phyloP scores from a whole-genome alignment of 805 yeast species.

The Yamadazyma philogaea region DNA sequence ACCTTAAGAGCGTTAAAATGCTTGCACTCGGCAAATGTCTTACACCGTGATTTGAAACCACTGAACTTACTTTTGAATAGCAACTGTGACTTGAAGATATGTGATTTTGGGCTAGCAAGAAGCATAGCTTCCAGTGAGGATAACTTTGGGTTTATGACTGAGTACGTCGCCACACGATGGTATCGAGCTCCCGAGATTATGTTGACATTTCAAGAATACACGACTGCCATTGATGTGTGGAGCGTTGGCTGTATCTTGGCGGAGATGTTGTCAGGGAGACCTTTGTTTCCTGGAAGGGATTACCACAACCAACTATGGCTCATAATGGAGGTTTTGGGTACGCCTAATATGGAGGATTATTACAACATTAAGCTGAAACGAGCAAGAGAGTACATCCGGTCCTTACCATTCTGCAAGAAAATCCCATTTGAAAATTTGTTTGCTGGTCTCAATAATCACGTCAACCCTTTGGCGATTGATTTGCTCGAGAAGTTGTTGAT shows the following conservation, averaged over 20 bases:
- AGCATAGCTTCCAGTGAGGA: constrained; percentile 60
- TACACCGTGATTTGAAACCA: constrained; percentile 92
- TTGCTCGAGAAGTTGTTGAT: constrained; percentile 61
- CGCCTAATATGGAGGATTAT: constrained; percentile 80
- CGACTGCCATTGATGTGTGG: constrained; percentile 96
- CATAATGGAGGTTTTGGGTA: constrained; percentile 81
- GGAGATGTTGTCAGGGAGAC: constrained; percentile 80
- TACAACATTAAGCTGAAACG: constrained; percentile 70
- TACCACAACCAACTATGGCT: constrained; percentile 87
- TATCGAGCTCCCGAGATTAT: constrained; percentile 97
- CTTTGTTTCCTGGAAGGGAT: constrained; percentile 91
- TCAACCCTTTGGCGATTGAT: constrained; percentile 51
- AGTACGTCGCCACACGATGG: constrained; percentile 97
- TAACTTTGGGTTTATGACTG: constrained; percentile 84
- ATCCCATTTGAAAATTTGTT: constrained; percentile 51
- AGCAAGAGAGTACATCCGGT: constrained; percentile 83
- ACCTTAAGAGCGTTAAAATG: constrained; percentile 87
- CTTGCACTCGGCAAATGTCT: constrained; percentile 88
- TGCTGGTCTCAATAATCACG: constrained; percentile 28
- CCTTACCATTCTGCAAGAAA: constrained; percentile 69
- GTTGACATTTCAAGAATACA: constrained; percentile 90
- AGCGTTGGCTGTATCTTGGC: constrained; percentile 95
- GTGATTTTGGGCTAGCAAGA: constrained; percentile 91
- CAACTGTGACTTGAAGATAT: constrained; percentile 89
- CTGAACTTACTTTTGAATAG: constrained; percentile 81